These are phyloP conservation scores for Fusarium solani-melongenae DNA, from an alignment of 2,329 filamentous ascomycete species.

Conservation along the genomic window DNA sequence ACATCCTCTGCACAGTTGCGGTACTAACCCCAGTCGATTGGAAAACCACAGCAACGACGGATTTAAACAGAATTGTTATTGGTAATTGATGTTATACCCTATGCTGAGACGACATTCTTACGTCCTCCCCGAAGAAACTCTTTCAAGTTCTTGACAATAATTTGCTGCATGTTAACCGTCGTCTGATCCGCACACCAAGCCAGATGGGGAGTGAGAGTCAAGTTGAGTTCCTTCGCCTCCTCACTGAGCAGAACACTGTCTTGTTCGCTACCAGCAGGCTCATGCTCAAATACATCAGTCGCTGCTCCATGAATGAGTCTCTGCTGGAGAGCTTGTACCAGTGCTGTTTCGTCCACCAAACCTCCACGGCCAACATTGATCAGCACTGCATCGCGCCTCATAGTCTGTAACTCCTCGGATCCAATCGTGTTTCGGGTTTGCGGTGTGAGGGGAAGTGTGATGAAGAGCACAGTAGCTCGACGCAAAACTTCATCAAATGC, in stretches of 20 bases:
- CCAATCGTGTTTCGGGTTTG: background rate
- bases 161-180: background rate
- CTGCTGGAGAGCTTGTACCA: constrained; percentile 6
- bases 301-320: constrained; percentile 9
- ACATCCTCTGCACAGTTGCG: background rate
- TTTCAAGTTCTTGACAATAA: background rate
- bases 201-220: background rate
- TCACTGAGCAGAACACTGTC: background rate
- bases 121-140: background rate
- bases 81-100: background rate
- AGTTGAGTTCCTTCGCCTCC: background rate
- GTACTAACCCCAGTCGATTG: background rate
- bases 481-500: background rate
- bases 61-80: background rate
- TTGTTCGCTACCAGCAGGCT: constrained; percentile 2
- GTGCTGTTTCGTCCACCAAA: constrained; percentile 10
- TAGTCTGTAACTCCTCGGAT: background rate
- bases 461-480: background rate
- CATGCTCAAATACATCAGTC: constrained; percentile 12
- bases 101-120: background rate
- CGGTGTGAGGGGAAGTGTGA: background rate
- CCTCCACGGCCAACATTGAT: constrained; percentile 14
- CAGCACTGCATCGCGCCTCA: constrained; percentile 10
- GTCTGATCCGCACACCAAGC: constrained; percentile 5
- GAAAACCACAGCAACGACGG: background rate